Evolutionary conservation across 2,329 filamentous ascomycete species (phyloP).

Genomic region (Fusarium piperis): DNA sequence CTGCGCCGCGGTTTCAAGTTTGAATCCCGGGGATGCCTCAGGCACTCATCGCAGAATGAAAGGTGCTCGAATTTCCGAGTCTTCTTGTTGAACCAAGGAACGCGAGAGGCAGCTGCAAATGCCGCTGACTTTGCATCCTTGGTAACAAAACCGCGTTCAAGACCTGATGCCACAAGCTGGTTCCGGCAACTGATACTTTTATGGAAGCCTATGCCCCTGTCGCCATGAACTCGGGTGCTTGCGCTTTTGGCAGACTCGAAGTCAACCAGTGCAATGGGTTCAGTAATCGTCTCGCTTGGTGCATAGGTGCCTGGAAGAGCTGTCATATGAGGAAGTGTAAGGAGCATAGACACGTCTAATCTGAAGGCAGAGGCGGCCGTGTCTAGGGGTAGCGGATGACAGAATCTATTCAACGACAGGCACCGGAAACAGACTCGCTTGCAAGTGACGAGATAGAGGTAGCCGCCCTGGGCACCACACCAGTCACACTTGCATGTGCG

Average conservation of each 20-base stretch:
- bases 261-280: not conserved
- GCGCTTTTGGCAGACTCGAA: not conserved
- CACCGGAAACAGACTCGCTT: conserved; percentile 1
- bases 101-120: not conserved
- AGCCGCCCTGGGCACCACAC: not conserved
- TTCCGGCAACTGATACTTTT: not conserved
- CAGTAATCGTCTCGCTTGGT: not conserved
- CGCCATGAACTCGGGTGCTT: not conserved
- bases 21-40: not conserved
- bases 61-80: not conserved
- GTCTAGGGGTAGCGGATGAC: not conserved
- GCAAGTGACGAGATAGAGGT: conserved; percentile 16
- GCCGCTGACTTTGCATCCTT: not conserved
- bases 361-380: not conserved
- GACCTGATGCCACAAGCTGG: not conserved
- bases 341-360: not conserved
- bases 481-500: not conserved
- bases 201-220: not conserved
- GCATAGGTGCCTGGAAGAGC: not conserved
- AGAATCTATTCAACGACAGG: not conserved
- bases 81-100: not conserved
- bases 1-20: not conserved
- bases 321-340: not conserved
- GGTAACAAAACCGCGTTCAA: not conserved
- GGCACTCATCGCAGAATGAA: not conserved